A percentile compares a stretch with the other conserved stretches of the same genome.
These are phyloP conservation scores for Phytophthora palmivora DNA, from an alignment of 352 stramenopile genomes.

Conservation along the genomic window DNA sequence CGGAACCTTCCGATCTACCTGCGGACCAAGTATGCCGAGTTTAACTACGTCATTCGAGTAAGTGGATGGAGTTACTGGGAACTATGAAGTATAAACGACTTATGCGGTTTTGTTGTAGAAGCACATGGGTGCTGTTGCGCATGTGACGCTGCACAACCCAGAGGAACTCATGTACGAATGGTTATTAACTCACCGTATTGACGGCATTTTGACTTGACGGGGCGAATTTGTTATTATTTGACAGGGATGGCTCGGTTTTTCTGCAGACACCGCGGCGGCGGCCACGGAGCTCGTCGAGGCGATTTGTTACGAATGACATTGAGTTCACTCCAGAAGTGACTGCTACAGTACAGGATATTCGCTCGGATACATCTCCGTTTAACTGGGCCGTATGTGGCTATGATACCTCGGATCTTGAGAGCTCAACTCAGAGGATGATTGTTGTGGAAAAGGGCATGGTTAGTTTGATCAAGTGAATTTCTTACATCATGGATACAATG, in stretches of 20 bases:
- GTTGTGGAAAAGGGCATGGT: conserved; percentile 90
- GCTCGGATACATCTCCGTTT: conserved; percentile 77
- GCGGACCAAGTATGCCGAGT: conserved; percentile 89
- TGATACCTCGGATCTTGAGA: conserved; percentile 68
- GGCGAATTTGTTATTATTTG: conserved; percentile 4
- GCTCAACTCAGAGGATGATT: conserved; percentile 67
- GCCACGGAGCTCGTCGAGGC: conserved; percentile 70
- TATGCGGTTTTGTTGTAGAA: conserved; percentile 49
- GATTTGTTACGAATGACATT: conserved; percentile 85
- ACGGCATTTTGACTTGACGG: conserved; percentile 1
- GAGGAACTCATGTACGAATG: conserved; percentile 79
- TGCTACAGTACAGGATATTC: conserved; percentile 80
- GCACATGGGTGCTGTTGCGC: conserved; percentile 77
- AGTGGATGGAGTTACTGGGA: conserved; percentile 14
- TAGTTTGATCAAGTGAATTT: conserved; percentile 10
- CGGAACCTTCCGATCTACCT: conserved; percentile 85
- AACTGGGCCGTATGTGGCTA: conserved; percentile 90
- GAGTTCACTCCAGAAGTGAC: conserved; percentile 80
- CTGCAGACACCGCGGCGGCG: conserved; percentile 65
- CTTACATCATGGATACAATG: not conserved
- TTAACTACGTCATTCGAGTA: conserved; percentile 89
- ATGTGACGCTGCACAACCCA: conserved; percentile 76
- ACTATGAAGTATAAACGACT: conserved; percentile 12
- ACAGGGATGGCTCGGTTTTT: conserved; percentile 71
- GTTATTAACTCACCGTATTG: not conserved